Conservation (phyloP, 176 grass and related monocot genomes). For the Oryza glaberrima region DNA sequence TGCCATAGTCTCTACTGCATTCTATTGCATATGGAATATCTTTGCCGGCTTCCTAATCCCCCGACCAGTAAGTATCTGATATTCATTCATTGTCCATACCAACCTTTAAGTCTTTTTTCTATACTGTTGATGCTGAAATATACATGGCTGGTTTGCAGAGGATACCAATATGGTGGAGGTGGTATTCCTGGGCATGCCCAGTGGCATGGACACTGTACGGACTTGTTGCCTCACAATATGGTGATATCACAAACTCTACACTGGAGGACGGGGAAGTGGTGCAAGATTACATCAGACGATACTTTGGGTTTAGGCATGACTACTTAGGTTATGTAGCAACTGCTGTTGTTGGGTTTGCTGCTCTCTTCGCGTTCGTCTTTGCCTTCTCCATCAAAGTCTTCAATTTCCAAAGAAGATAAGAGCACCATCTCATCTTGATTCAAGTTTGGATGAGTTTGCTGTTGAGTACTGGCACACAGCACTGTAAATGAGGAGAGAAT, state of each 20-base stretch:
- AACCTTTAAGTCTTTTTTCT: slow-evolving; percentile 12
- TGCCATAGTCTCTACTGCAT: slow-evolving; percentile 80
- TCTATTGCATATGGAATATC: slow-evolving; percentile 94
- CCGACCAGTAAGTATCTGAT: slow-evolving; percentile 65
- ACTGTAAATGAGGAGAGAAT: slow-evolving; percentile 15
- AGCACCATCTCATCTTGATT: slow-evolving; percentile 6
- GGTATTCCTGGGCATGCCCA: slow-evolving; percentile 88
- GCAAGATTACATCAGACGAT: slow-evolving; percentile 56
- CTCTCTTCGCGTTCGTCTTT: slow-evolving; percentile 68
- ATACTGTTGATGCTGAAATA: slow-evolving; percentile 28
- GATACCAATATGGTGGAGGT: slow-evolving; percentile 99
- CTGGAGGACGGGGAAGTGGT: slow-evolving; percentile 55
- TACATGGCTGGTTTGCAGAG: slow-evolving; percentile 59
- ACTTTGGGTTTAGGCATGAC: slow-evolving; percentile 73
- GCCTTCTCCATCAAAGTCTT: slow-evolving; percentile 65
- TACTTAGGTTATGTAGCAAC: slow-evolving; percentile 65
- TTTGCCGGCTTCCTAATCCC: slow-evolving; percentile 87
- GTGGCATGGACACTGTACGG: slow-evolving; percentile 94
- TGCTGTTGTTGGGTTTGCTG: slow-evolving; percentile 66
- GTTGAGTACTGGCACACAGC: slow-evolving; percentile 8
- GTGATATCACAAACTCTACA: slow-evolving; percentile 33
- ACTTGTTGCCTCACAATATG: slow-evolving; percentile 80
- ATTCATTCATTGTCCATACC: background rate
- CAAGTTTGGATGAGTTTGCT: background rate
- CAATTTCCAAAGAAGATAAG: slow-evolving; percentile 70